These are phyloP conservation scores for Colletotrichum sp. DNA, from an alignment of 2,329 filamentous ascomycete species.

Conservation along the genomic window DNA sequence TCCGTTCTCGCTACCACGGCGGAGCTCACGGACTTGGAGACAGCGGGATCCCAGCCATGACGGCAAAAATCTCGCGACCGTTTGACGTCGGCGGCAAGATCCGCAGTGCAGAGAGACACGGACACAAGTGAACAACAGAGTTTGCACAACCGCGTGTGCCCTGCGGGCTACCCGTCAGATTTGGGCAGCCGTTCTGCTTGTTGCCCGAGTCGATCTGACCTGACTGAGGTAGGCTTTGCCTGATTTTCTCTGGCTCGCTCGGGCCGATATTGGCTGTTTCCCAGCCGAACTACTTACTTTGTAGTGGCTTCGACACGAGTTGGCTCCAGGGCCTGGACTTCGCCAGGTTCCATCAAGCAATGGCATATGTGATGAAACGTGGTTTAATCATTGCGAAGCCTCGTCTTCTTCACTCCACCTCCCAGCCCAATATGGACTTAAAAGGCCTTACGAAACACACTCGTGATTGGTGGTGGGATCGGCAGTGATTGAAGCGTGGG, in stretches of 20 bases:
- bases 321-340: background rate
- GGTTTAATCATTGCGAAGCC: background rate
- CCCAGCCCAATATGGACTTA: background rate
- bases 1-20: background rate
- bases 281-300: background rate
- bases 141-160: background rate
- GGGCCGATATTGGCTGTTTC: background rate
- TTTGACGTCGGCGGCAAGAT: conserved; percentile 4
- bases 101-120: conserved; percentile 4
- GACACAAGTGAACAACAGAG: background rate
- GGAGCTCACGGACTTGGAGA: background rate
- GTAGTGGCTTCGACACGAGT: background rate
- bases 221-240: background rate
- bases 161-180: background rate
- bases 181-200: conserved; percentile 12
- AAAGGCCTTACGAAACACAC: background rate
- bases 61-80: background rate
- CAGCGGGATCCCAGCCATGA: conserved; percentile 1
- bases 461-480: background rate
- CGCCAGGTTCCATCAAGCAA: background rate
- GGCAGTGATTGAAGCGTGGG: background rate
- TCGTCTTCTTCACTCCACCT: background rate
- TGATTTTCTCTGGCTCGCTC: background rate
- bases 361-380: background rate
- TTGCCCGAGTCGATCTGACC: background rate